Evolutionary conservation across 2,329 filamentous ascomycete species (phyloP).

Genomic region (Penicillium palitans): DNA sequence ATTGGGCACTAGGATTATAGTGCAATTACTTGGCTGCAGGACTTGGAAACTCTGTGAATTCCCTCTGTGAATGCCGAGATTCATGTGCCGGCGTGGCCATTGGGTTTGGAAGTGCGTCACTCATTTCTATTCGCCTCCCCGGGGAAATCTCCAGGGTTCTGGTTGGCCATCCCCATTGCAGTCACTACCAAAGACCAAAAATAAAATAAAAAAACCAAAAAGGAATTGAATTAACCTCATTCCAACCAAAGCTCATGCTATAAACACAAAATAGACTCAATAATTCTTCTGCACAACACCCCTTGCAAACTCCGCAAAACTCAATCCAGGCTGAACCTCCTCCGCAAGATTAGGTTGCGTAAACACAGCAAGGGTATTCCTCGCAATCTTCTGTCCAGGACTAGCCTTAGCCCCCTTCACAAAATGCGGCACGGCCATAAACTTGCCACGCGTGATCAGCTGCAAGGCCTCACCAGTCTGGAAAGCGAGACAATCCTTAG

Average conservation of each 20-base stretch:
- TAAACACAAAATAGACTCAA: slow-evolving; percentile 11
- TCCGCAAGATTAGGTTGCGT: slow-evolving; percentile 90
- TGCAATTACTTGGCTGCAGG: not conserved
- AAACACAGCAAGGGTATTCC: slow-evolving; percentile 93
- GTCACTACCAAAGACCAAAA: not conserved
- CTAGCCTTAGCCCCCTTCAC: slow-evolving; percentile 70
- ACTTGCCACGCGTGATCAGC: slow-evolving; percentile 83
- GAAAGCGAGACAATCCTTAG: slow-evolving; percentile 87
- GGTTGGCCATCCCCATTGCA: not conserved
- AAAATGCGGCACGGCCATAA: slow-evolving; percentile 95
- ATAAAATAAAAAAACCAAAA: not conserved
- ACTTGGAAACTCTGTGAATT: not conserved
- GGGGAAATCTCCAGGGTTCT: not conserved
- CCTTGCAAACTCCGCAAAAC: slow-evolving; percentile 72
- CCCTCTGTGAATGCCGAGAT: not conserved
- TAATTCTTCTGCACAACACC: slow-evolving; percentile 74
- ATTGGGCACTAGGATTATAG: not conserved
- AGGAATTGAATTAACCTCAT: not conserved
- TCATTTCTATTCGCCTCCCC: not conserved
- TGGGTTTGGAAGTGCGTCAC: not conserved
- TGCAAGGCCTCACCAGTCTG: slow-evolving; percentile 93
- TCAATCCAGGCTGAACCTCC: slow-evolving; percentile 69
- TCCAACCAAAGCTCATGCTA: not conserved
- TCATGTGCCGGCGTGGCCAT: not conserved
- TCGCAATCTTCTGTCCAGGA: slow-evolving; percentile 56